phyloP scores from a whole-genome alignment of 2,329 filamentous ascomycete genomes.

The Diplodia intermedia region DNA sequence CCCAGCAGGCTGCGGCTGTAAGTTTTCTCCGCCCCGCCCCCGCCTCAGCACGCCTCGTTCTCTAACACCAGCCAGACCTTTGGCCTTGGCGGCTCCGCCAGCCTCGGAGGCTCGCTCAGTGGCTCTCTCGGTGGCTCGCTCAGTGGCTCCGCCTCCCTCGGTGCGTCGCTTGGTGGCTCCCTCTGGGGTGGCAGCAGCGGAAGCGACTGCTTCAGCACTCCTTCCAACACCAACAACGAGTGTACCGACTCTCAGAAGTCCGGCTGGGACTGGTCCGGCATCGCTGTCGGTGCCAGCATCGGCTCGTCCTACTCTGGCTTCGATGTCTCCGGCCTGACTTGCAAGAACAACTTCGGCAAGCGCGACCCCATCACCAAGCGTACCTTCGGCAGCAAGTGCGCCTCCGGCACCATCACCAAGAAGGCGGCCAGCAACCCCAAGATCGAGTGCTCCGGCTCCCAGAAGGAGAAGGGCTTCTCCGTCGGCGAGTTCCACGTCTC shows the following conservation, averaged over 20 bases:
- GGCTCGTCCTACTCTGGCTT: slow-evolving; percentile 71
- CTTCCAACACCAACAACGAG: slow-evolving; percentile 76
- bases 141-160: slow-evolving; percentile 51
- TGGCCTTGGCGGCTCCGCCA: slow-evolving; percentile 5
- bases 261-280: slow-evolving; percentile 75
- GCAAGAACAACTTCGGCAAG: slow-evolving; percentile 67
- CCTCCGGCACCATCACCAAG: slow-evolving; percentile 56
- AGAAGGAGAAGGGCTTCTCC: slow-evolving; percentile 67
- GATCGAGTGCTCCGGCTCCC: slow-evolving; percentile 61
- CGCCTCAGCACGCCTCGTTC: not conserved
- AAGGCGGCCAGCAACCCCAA: slow-evolving; percentile 63
- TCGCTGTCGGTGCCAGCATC: slow-evolving; percentile 59
- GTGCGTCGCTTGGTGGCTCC: slow-evolving; percentile 34
- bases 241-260: slow-evolving; percentile 72
- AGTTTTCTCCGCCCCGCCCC: slow-evolving; percentile 38
- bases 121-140: slow-evolving; percentile 13
- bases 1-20: slow-evolving; percentile 55
- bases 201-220: slow-evolving; percentile 66
- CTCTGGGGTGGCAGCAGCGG: slow-evolving; percentile 58
- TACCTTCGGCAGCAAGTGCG: slow-evolving; percentile 49
- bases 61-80: slow-evolving; percentile 17
- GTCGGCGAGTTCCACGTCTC: slow-evolving; percentile 76
- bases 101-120: not conserved
- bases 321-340: slow-evolving; percentile 75
- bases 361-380: slow-evolving; percentile 61